Percentiles rank a stretch among this genome's conserved stretches.
Conservation (phyloP, 495 filamentous ascomycete genomes). For the Diplogelasinospora grovesii region DNA sequence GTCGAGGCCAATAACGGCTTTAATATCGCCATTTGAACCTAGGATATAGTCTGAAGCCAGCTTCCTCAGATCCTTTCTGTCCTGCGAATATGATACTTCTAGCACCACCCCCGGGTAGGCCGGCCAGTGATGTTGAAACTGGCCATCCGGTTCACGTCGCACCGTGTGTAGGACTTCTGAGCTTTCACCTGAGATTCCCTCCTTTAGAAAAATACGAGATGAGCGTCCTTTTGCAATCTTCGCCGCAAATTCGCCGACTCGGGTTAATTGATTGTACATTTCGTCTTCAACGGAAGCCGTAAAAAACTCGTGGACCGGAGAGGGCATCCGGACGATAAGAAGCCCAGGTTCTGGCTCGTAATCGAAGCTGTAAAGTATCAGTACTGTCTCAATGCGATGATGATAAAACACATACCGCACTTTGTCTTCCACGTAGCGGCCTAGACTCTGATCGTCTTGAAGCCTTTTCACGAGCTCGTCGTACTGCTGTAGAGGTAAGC, state of each 20-base stretch:
- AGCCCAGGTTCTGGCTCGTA: slow-evolving; percentile 4
- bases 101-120: slow-evolving; percentile 7
- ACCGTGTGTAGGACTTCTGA: neutral
- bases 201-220: slow-evolving; percentile 6
- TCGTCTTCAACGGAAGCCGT: slow-evolving; percentile 1
- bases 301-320: slow-evolving; percentile 7
- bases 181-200: slow-evolving; percentile 1
- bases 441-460: slow-evolving; percentile 1
- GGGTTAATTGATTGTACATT: slow-evolving; percentile 3
- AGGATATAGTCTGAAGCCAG: slow-evolving; percentile 5
- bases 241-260: neutral
- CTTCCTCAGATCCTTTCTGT: slow-evolving; percentile 8
- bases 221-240: slow-evolving; percentile 2
- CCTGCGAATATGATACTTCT: slow-evolving; percentile 7
- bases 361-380: slow-evolving; percentile 6
- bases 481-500: slow-evolving; percentile 4
- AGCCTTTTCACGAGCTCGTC: slow-evolving; percentile 5
- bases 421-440: slow-evolving; percentile 7
- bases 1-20: slow-evolving; percentile 5
- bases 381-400: slow-evolving; percentile 6
- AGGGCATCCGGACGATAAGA: slow-evolving; percentile 8
- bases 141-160: slow-evolving; percentile 8
- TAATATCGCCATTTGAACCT: slow-evolving; percentile 5
- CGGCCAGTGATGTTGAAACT: slow-evolving; percentile 4
- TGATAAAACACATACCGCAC: slow-evolving; percentile 4